Evolutionary conservation across 331 rosid species (phyloP).

Genomic region (Quercus lobata): DNA sequence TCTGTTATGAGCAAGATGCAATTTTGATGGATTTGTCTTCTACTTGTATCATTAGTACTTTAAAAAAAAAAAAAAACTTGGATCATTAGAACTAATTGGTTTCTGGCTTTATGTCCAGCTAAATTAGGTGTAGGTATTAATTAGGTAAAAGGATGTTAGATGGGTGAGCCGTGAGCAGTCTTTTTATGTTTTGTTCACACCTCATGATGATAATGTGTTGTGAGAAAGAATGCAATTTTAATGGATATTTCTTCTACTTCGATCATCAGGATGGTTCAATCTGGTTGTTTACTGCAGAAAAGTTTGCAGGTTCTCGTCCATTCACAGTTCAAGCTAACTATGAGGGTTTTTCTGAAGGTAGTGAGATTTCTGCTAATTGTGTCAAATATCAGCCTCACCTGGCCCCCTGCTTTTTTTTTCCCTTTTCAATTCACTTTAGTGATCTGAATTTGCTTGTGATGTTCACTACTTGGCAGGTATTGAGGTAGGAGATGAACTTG

Average conservation of each 20-base stretch:
- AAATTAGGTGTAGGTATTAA: neutral
- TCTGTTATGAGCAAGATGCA: neutral
- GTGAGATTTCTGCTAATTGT: neutral
- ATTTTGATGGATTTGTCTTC: conserved; percentile 2
- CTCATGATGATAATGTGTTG: neutral
- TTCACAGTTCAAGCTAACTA: conserved; percentile 62
- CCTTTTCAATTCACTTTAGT: neutral
- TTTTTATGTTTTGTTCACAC: neutral
- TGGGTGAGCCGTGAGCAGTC: neutral
- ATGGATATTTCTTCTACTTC: conserved; percentile 10
- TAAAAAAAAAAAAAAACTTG: too few species aligned
- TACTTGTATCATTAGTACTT: conserved; percentile 29
- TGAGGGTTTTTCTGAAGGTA: conserved; percentile 75
- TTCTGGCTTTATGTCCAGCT: neutral
- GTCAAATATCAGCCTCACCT: neutral
- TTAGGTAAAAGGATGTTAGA: neutral
- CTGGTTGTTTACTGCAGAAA: conserved; percentile 61
- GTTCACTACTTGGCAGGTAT: conserved; percentile 43
- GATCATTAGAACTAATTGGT: too few species aligned
- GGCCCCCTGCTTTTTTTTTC: neutral
- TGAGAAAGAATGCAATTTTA: neutral
- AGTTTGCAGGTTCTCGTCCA: conserved; percentile 59
- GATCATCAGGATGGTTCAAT: conserved; percentile 55
- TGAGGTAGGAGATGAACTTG: conserved; percentile 72
- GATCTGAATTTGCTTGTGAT: conserved; percentile 7